phyloP scores from a whole-genome alignment of 2,329 filamentous ascomycete species.

The Colletotrichum abscissum region DNA sequence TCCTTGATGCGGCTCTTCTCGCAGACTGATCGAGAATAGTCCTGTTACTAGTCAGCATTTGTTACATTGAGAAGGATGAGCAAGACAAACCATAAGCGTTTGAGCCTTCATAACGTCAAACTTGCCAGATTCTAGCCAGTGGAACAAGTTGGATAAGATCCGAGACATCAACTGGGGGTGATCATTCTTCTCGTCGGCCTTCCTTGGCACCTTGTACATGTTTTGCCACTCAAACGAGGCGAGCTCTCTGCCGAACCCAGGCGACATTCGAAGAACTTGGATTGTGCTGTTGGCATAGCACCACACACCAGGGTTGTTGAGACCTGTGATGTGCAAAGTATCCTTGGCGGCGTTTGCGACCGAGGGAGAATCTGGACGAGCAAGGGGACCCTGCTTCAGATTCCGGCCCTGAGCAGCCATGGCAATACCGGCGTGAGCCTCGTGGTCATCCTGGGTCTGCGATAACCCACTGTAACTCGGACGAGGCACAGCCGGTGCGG shows the following conservation, averaged over 20 bases:
- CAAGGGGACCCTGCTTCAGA: slow-evolving; percentile 29
- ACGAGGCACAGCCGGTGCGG: slow-evolving; percentile 74
- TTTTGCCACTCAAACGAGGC: slow-evolving; percentile 69
- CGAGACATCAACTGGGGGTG: slow-evolving; percentile 70
- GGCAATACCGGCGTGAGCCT: slow-evolving; percentile 13
- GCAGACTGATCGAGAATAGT: slow-evolving; percentile 57
- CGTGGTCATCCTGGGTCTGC: slow-evolving; percentile 30
- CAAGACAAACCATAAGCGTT: slow-evolving; percentile 65
- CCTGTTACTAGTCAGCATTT: slow-evolving; percentile 49
- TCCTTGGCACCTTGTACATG: slow-evolving; percentile 75
- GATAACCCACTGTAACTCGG: slow-evolving; percentile 83
- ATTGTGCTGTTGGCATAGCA: slow-evolving; percentile 95
- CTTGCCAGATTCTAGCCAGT: slow-evolving; percentile 65
- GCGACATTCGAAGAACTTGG: slow-evolving; percentile 83
- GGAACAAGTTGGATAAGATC: slow-evolving; percentile 68
- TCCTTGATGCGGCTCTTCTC: slow-evolving; percentile 41
- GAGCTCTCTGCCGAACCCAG: slow-evolving; percentile 73
- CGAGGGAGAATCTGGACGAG: slow-evolving; percentile 29
- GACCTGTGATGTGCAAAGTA: slow-evolving; percentile 71
- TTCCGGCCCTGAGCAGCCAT: slow-evolving; percentile 20
- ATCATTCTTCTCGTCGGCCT: slow-evolving; percentile 64
- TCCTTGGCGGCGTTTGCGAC: slow-evolving; percentile 10
- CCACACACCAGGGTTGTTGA: slow-evolving; percentile 83
- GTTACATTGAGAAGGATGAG: neutral
- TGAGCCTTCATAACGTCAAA: slow-evolving; percentile 63